Base-by-base conservation (phyloP, 2,329 filamentous ascomycete genomes). In the Pochonia chlamydosporia region DNA sequence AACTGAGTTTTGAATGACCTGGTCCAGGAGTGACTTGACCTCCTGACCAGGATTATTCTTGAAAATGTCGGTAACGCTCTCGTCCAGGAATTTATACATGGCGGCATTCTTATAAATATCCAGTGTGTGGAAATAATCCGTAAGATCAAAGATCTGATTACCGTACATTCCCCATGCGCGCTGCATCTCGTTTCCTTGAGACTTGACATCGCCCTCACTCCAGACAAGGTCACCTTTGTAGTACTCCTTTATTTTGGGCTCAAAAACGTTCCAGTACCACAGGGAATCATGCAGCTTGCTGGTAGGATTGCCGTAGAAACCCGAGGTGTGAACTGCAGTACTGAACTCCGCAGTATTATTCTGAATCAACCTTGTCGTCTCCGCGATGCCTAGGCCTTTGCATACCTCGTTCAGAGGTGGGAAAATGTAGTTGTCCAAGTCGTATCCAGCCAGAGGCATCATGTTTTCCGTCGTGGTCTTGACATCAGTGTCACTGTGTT, bases 171-270 rank as follows among this genome's bases (percentile, higher is more conserved):
- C 85, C 90, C 93, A 97, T 60, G 79, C 78, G 56, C 87, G 84
- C 46, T 81, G 75, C 14, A 83, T 68, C 28, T 86, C 69, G 24
- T 79, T 62, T 18, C 90, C 93, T 53, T 95, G 75, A 0, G 66
- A 69, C 49, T 77, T 68, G 50, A 99, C 72, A 2, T 70, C 72
- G 1, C 67, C 64, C 40, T 68, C 73, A 36, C 82, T 77, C 72
- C 79, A 87, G 2, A 97, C 93, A 0, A 97, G 71, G 31, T 92
- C 78, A 39, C 93, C 93, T 54, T 96, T 88, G 67, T 90, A 92
- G 63, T 84, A 96, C 43, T 92, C 79, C 56, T 85, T 82, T 64
- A 99, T 95, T 48, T 75, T 80, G 0, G 89, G 90, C 51, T 85
- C 56, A 63, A 97, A 97, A 0, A 61, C 72, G 2, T 81, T 67